A percentile compares a stretch with the other conserved stretches of the same genome.
These are phyloP conservation scores for Leishmania major DNA, from an alignment of 208 protist genomes.

Conservation along the genomic window DNA sequence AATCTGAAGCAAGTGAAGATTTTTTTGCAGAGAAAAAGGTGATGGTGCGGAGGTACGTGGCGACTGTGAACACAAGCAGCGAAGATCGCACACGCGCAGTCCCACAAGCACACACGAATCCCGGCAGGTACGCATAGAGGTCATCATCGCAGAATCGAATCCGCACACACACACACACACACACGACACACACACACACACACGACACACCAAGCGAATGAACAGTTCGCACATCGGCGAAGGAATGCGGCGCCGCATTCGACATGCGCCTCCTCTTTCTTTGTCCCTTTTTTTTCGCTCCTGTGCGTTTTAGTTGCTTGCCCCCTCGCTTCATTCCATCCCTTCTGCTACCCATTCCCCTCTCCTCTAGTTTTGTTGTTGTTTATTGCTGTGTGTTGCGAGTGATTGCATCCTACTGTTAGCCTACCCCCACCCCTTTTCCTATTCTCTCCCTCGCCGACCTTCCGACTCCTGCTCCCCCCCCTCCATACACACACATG, in stretches of 20 bases:
- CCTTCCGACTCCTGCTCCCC: background rate
- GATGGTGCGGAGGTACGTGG: background rate
- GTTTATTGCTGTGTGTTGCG: background rate
- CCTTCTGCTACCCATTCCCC: background rate
- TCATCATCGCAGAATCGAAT: background rate
- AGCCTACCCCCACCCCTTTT: background rate
- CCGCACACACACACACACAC: background rate
- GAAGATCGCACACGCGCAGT: background rate
- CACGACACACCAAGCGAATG: background rate
- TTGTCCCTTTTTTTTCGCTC: constrained; percentile 1
- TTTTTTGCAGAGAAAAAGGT: background rate
- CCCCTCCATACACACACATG: background rate
- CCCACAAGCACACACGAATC: background rate
- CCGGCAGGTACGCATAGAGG: background rate
- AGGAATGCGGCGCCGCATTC: background rate
- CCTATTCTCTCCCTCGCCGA: background rate
- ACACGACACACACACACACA: background rate
- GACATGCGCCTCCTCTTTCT: background rate
- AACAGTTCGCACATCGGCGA: background rate
- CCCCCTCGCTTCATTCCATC: background rate
- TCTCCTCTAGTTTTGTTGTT: background rate
- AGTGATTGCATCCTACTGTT: background rate
- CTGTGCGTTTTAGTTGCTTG: background rate
- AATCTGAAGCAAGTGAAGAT: background rate
- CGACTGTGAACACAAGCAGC: background rate